Base-by-base conservation (phyloP, 805 yeast species). In the Wickerhamomyces bisporus region DNA sequence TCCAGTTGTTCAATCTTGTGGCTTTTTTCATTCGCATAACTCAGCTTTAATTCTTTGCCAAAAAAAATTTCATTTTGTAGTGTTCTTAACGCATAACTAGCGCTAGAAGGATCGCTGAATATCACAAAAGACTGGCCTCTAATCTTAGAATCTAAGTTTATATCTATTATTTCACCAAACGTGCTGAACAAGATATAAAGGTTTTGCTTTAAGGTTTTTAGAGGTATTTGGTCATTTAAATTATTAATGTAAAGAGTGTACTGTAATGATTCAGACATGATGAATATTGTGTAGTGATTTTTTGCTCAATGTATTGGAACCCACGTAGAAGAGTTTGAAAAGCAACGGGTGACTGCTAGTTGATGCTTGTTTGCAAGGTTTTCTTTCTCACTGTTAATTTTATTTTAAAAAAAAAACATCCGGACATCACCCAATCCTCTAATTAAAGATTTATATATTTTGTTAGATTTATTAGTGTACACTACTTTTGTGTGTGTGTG, bases 61-160 rank as follows among this genome's bases (percentile, higher is more conserved):
- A 82, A 79, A 26, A 84, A 66, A 3, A 42, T 39, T 26, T 68
- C 70, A 2, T 65, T 64, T 34, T 79, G 70, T 11, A 77, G 51
- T 5, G 70, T 57, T 27, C 67, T 62, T 43, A 71, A 34, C 0
- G 86, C 86, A 33, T 63, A 35, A 11, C 68, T 62, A 0, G 88
- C 79, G 30, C 71, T 73, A 16, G 68, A 69, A 1, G 63, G 41
- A 18, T 70, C 67, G 25, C 71, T 65, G 45, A 79, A 67, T 2
- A 73, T 62, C 3, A 82, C 57, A 62, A 81, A 83, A 0, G 87
- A 88, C 51, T 80, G 86, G 0, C 87, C 88, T 39, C 85, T 63
- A 45, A 68, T 58, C 40, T 64, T 68, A 38, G 65, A 65, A 36
- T 68, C 64, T 19, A 71, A 53, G 34, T 66, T 57, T 10, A 84